Evolutionary conservation across 2,329 filamentous ascomycete species (phyloP), one percentile per base, ranked within the genome.

Genomic region (Xylariaceae sp.): DNA sequence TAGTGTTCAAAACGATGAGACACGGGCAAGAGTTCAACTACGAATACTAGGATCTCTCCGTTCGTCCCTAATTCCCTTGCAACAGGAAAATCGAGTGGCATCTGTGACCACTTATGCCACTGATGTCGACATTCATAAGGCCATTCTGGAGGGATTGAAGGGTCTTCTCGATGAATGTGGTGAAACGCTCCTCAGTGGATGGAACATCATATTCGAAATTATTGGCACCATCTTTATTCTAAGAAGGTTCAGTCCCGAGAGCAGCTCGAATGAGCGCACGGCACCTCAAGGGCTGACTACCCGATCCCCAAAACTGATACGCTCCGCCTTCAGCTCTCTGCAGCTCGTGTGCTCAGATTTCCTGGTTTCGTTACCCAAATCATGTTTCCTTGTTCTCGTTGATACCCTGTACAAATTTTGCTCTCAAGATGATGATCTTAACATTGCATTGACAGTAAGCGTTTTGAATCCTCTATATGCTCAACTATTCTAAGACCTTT

Each of bases 291-390:
- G 72, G 0, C 72, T 86, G 1, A 76, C 74, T 28, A 86, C 83
- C 6, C 77, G 82, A 45, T 94, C 92, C 11, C 82, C 87, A 40
- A 88, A 88, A 63, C 82, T 98, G 19, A 90, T 96, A 48, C 85
- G 92, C 60, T 89, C 91, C 14, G 90, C 94, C 0, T 99, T 99
- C 72, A 89, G 86, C 62, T 96, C 93, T 2, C 79, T 96, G 11
- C 92, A 98, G 71, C 85, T 99, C 3, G 89, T 99, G 41, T 96
- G 93, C 73, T 97, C 95, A 0, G 95, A 99, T 73, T 99, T 99
- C 68, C 76, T 99, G 29, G 82, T 87, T 12, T 87, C 90, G 6
- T 82, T 87, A 54, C 90, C 85, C 41, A 86, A 85, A 71, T 84
- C 79, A 46, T 97, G 84, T 77, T 91, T 89, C 73, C 82, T 87